A percentile compares a stretch with the other conserved stretches of the same genome.
Conservation (phyloP, 2,329 filamentous ascomycete species). For the Penicillium corylophilum region DNA sequence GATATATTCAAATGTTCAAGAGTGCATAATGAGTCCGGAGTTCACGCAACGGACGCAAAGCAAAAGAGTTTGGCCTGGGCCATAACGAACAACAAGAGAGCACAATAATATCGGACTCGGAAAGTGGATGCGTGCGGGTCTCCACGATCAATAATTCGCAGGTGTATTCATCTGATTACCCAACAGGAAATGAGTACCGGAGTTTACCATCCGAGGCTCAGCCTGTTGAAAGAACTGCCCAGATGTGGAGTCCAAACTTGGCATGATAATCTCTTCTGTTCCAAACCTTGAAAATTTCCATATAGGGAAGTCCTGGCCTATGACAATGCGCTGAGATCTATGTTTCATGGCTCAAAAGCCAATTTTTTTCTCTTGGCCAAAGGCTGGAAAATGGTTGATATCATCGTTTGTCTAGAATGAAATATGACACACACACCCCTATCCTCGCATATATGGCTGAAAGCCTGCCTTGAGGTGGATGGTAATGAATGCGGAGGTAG, state of each 20-base stretch:
- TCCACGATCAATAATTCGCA: slow-evolving; percentile 2
- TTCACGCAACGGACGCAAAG: neutral
- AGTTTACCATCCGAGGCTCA: neutral
- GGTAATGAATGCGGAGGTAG: neutral
- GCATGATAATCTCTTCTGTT: no score
- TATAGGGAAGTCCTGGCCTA: neutral
- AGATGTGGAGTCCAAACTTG: slow-evolving; percentile 8
- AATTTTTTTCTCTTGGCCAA: no score
- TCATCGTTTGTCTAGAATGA: neutral
- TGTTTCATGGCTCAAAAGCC: no score
- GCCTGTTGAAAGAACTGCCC: neutral
- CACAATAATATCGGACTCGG: neutral
- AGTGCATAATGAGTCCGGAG: slow-evolving; percentile 1
- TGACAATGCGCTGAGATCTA: neutral
- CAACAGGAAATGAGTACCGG: slow-evolving; percentile 5
- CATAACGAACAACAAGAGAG: slow-evolving; percentile 1
- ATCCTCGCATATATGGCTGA: neutral
- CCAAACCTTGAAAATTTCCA: neutral
- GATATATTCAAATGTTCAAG: slow-evolving; percentile 4
- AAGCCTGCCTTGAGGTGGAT: neutral
- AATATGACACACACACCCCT: neutral
- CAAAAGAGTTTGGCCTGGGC: neutral
- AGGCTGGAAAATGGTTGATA: no score
- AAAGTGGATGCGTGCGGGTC: slow-evolving; percentile 15
- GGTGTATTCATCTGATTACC: neutral